Evolutionary conservation across 179 eudicot genomes (phyloP).

Genomic region (Corrigiola litoralis): DNA sequence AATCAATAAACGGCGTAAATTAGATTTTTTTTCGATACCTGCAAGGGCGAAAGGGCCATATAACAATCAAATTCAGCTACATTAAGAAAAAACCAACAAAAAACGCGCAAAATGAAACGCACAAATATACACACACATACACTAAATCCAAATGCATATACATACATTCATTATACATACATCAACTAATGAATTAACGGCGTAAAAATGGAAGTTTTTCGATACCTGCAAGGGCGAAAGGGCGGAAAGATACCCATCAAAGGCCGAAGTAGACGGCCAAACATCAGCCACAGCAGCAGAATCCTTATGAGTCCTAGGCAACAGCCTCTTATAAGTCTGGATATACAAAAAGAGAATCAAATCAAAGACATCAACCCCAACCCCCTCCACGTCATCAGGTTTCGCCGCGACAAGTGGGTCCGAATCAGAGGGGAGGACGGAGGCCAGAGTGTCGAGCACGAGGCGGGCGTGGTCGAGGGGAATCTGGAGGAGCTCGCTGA

Average conservation of each 20-base stretch:
- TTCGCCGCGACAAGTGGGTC: conserved; percentile 54
- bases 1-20: too few relatives aligned
- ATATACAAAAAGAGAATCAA: conserved; percentile 66
- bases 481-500: conserved; percentile 29
- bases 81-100: too few relatives aligned
- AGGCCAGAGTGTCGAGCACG: conserved; percentile 49
- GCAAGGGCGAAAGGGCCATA: too few relatives aligned
- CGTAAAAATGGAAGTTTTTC: too few relatives aligned
- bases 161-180: too few relatives aligned
- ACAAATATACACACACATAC: too few relatives aligned
- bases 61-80: too few relatives aligned
- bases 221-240: conserved; percentile 85
- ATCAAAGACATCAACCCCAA: conserved; percentile 68
- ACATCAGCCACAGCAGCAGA: conserved; percentile 89
- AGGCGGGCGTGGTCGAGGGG: conserved; percentile 48
- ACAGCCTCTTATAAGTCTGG: conserved; percentile 78
- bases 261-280: conserved; percentile 92
- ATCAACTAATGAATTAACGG: too few relatives aligned
- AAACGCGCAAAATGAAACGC: too few relatives aligned
- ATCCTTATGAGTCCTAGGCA: conserved; percentile 82
- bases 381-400: conserved; percentile 38
- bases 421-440: conserved; percentile 48
- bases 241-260: conserved; percentile 80
- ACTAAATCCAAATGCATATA: too few relatives aligned
- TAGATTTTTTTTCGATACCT: too few relatives aligned